Evolutionary conservation across 768 basidiomycete genomes (phyloP), one percentile per base, ranked within the genome.

Genomic region (Suillus americanus): DNA sequence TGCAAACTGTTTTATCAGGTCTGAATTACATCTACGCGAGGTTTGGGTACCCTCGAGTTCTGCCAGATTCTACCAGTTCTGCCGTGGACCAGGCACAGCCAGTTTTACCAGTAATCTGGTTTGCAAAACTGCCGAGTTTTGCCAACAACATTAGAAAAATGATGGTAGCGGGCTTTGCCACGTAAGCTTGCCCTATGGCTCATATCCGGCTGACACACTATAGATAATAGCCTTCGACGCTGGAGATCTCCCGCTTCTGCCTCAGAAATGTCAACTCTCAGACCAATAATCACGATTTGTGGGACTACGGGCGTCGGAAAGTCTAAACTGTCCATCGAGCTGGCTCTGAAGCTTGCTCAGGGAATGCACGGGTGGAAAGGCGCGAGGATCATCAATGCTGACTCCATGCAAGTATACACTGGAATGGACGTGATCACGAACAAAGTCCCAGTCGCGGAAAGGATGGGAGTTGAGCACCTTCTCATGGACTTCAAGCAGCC

Each of bases 281-380:
- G 80, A 37, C 91, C 92, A 25, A 78, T 97, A 69, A 86, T 99
- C 61, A 84, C 90, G 20, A 88, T 99, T 60, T 93, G 94, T 65
- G 97, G 97, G 40, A 95, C 97, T 0, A 99, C 97, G 30, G 92
- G 97, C 28, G 95, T 96, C 18, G 97, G 97, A 60, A 99, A 99
- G 78, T 96, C 95, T 14, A 91, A 92, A 63, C 83, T 99, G 9
- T 92, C 92, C 5, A 86, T 99, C 25, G 89, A 97, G 64, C 84
- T 99, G 18, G 96, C 96, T 30, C 81, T 88, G 40, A 82, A 80
- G 64, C 74, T 90, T 28, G 73, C 82, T 13, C 75, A 80, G 51
- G 69, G 67, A 40, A n/a, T 60, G 30, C 62, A 70, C 48, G 69
- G 67, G 54, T 90, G 87, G 83, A 77, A 75, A 16, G 86, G 87